Conservation (phyloP, 2,329 filamentous ascomycete genomes). For the Aspergillus tamarii region DNA sequence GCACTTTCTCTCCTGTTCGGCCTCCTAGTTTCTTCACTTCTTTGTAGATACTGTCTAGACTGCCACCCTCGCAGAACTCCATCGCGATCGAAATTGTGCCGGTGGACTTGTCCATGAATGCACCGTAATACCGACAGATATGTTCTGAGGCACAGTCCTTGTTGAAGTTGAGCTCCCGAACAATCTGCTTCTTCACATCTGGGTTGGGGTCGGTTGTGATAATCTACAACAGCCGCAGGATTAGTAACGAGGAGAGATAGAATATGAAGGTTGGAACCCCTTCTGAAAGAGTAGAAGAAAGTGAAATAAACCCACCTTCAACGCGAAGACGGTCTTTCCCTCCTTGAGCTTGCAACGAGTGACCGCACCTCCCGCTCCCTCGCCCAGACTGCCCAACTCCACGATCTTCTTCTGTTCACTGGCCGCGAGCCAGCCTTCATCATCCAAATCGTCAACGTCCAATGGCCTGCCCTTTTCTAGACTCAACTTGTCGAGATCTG, state of each 20-base stretch:
- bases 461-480: conserved; percentile 79
- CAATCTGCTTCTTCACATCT: conserved; percentile 97
- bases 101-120: conserved; percentile 93
- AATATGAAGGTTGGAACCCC: neutral
- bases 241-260: conserved; percentile 13
- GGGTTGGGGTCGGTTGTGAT: conserved; percentile 98
- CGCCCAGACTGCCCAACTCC: conserved; percentile 86
- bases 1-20: conserved; percentile 92
- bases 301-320: conserved; percentile 69
- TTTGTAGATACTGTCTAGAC: conserved; percentile 93
- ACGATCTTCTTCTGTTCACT: conserved; percentile 85
- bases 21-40: conserved; percentile 96
- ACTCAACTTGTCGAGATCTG: conserved; percentile 77
- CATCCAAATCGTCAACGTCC: conserved; percentile 93
- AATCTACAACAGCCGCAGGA: conserved; percentile 60
- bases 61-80: conserved; percentile 98
- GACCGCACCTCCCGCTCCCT: conserved; percentile 94
- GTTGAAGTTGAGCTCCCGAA: conserved; percentile 95
- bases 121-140: conserved; percentile 96
- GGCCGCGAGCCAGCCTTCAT: conserved; percentile 92
- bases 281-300: neutral
- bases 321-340: conserved; percentile 90
- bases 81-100: conserved; percentile 98
- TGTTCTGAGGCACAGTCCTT: conserved; percentile 95
- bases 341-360: conserved; percentile 87